phyloP scores from a whole-genome alignment of 2,329 filamentous ascomycete genomes.

The Fusarium sp. region DNA sequence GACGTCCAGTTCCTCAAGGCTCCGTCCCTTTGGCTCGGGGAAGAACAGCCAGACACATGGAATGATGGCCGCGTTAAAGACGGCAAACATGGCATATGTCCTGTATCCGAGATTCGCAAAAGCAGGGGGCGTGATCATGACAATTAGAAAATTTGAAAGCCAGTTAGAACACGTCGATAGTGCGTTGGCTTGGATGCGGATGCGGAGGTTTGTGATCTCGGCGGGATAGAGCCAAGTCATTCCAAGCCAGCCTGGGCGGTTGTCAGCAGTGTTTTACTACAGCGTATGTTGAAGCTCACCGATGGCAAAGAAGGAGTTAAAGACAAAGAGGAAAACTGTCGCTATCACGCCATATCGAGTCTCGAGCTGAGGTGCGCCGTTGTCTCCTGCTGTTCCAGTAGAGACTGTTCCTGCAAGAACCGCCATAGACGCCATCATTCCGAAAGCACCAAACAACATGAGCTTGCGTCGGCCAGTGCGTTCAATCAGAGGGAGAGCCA shows the following conservation, averaged over 20 bases:
- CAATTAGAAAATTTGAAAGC: conserved; percentile 77
- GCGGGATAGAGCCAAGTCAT: conserved; percentile 71
- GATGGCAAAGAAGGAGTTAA: conserved; percentile 69
- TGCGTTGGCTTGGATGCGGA: conserved; percentile 67
- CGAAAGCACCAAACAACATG: conserved; percentile 73
- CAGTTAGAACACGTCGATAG: conserved; percentile 70
- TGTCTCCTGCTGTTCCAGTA: conserved; percentile 46
- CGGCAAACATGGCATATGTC: conserved; percentile 63
- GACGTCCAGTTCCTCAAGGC: conserved; percentile 35
- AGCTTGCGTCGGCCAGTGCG: conserved; percentile 69
- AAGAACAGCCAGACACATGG: conserved; percentile 62
- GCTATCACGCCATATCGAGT: conserved; percentile 47
- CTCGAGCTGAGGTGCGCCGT: conserved; percentile 44
- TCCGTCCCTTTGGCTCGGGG: conserved; percentile 54
- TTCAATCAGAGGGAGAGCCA: conserved; percentile 58
- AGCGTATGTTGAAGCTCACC: conserved; percentile 18
- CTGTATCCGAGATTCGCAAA: conserved; percentile 63
- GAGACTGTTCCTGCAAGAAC: conserved; percentile 56
- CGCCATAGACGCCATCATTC: conserved; percentile 74
- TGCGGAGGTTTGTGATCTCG: conserved; percentile 70
- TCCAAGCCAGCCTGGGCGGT: conserved; percentile 60
- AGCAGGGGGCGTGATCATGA: conserved; percentile 83
- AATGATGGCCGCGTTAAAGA: conserved; percentile 63
- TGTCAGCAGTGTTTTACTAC: background rate
- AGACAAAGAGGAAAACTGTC: conserved; percentile 68